Base-by-base conservation (phyloP, 108 stramenopile genomes). In the Stephanodiscus minutulus region DNA sequence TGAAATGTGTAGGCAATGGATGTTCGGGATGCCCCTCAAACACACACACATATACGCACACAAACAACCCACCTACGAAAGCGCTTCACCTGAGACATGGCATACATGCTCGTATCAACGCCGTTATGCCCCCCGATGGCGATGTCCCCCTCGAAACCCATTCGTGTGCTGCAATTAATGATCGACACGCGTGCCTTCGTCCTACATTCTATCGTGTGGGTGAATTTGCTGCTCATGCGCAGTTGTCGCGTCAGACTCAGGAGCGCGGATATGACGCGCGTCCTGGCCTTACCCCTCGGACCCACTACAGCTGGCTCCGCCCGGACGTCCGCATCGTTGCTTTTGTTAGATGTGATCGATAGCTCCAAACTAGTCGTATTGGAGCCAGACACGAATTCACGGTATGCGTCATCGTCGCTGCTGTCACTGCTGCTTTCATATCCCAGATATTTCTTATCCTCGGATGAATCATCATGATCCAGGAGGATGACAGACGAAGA, bases 121-220 rank as follows among this genome's bases (percentile, higher is more conserved):
- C 90, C 90, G 76, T 88, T 90, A 66, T 88, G 88, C 1, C 92
- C 92, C 18, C 90, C 92, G 36, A 94, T 79, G 8, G 87, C 87
- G 64, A 94, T 84, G 61, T 94, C 92, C 28, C 84, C 83, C 76
- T 94, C 92, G 63, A 88, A 88, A 3, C 92, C 92, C 21, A 79
- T 79, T 9, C 70, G 50, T 3, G 88, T 86, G 37, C 60, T 66
- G 74, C 89, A 86, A 43, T 88, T 88, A 17, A 94, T 73, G 53
- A 94, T 94, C n/a, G 92, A 88, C 52, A 94, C 92, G 29, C 82
- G 62, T 15, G 86, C 86, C 56, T 69, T 68, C 46, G 76, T 81
- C 20, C 87, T 70, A 66, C 74, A 82, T 69, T 76, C 81, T 20
- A 88, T 70, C n/a, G 74, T 74, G 35, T 67, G 65, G 10, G 83